These are phyloP conservation scores for Suillus subluteus DNA, from an alignment of 768 basidiomycete genomes.

Conservation along the genomic window DNA sequence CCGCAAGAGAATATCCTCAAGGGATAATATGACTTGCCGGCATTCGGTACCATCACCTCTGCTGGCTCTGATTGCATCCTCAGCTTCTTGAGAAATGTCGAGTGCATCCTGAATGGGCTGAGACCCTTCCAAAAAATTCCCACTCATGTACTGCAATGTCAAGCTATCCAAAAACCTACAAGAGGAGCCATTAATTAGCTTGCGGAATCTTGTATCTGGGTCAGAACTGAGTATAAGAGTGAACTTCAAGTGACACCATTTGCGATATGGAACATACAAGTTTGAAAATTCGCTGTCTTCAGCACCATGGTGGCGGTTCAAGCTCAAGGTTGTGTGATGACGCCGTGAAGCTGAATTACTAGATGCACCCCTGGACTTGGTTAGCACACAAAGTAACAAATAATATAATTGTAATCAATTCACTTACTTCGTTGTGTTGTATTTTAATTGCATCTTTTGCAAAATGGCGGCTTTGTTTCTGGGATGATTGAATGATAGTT, in stretches of 20 bases:
- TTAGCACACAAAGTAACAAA: not conserved
- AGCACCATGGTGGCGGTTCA: no score
- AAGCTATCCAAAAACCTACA: not conserved
- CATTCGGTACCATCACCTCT: not conserved
- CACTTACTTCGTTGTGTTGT: not conserved
- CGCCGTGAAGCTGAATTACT: no score
- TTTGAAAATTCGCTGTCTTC: not conserved
- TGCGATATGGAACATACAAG: not conserved
- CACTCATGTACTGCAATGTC: not conserved
- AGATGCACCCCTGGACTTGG: not conserved
- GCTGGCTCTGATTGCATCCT: not conserved
- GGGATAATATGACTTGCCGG: not conserved
- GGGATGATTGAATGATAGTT: not conserved
- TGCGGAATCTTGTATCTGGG: not conserved
- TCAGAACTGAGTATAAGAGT: not conserved
- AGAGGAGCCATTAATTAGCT: not conserved
- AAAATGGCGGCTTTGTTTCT: not conserved
- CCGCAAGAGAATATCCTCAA: not conserved
- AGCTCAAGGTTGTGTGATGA: no score
- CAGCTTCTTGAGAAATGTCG: not conserved
- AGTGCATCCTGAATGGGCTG: not conserved
- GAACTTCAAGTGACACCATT: not conserved
- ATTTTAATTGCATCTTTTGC: not conserved
- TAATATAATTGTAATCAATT: not conserved
- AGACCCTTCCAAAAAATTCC: not conserved